Base-by-base conservation (phyloP, 2,329 filamentous ascomycete genomes). In the Arthroderma sp. region DNA sequence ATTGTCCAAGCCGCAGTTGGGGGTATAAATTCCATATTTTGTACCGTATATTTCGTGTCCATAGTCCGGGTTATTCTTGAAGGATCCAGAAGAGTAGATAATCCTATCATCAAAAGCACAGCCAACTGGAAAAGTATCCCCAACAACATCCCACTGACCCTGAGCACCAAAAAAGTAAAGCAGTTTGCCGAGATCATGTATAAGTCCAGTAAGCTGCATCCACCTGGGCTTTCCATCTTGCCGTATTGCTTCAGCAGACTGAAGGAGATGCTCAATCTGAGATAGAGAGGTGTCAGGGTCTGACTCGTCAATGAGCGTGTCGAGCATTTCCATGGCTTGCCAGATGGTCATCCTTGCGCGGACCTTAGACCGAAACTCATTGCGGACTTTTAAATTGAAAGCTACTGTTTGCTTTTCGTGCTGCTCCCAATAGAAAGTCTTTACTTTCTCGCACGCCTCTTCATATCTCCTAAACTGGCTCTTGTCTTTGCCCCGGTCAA, bases 91-190 rank as follows among this genome's bases (percentile, higher is more conserved):
- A 0, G 82, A 79, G 65, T 89, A 86, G 67, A 94, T 82, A 69
- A 89, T 89, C 52, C 74, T 71, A 48, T 80, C 68, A 58, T 85
- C 80, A 59, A 68, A 69, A 27, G 52, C 65, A 44, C 63, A 66
- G 32, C 66, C 66, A 4, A 69, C 66, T 30, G 65, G 63, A 54
- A 69, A 69, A 0, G 66, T 69, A 45, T 69, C 66, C 47, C 87
- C 87, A 22, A 94, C 87, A 3, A 94, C 86, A 58, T 93, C 86
- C 87, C 87, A 94, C 67, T 94, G 87, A 42, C 86, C 86, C 56
- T 82, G 69, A n/a, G 83, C 85, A 49, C 78, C 83, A 67, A 83
- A 69, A 56, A 69, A 69, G 56, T 61, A 68, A 9, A 69, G 58
- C 7, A 69, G 56, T 54, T 69, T 69, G 43, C 66, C 67, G 22